Percentiles rank a stretch among this genome's conserved stretches.
Evolutionary conservation across 257 asterid species (phyloP).

Genomic region (Plantago elongata): DNA sequence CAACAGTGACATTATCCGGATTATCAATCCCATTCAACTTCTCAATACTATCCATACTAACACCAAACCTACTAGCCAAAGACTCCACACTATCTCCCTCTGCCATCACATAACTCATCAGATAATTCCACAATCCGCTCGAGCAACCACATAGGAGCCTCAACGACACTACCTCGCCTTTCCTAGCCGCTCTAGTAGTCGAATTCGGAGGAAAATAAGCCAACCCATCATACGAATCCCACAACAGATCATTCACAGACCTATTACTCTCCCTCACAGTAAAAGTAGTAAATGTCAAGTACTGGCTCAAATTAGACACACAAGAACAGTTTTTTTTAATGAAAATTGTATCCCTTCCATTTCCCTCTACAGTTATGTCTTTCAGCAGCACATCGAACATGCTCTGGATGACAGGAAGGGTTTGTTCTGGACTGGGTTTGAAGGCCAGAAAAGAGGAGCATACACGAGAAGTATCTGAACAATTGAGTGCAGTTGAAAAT

Average conservation of each 20-base stretch:
- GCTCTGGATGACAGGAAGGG: slow-evolving; percentile 64
- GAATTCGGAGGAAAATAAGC: slow-evolving; percentile 71
- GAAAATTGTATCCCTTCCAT: slow-evolving; percentile 68
- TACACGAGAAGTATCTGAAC: slow-evolving; percentile 69
- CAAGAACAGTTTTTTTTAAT: slow-evolving; percentile 92
- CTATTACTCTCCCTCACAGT: slow-evolving; percentile 65
- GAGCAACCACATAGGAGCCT: slow-evolving; percentile 90
- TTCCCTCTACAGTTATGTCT: slow-evolving; percentile 74
- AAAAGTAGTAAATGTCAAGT: slow-evolving; percentile 72
- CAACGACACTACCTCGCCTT: slow-evolving; percentile 78
- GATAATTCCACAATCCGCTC: slow-evolving; percentile 88
- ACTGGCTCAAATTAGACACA: slow-evolving; percentile 39
- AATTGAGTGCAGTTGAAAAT: slow-evolving; percentile 55
- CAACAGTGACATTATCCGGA: slow-evolving; percentile 85
- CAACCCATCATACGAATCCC: slow-evolving; percentile 70
- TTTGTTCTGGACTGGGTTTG: slow-evolving; percentile 59
- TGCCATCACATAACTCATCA: slow-evolving; percentile 89
- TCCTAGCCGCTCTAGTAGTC: slow-evolving; percentile 59
- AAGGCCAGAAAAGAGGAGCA: slow-evolving; percentile 91
- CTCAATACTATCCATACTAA: slow-evolving; percentile 93
- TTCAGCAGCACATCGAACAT: slow-evolving; percentile 85
- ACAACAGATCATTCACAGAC: slow-evolving; percentile 66
- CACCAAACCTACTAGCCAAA: slow-evolving; percentile 92
- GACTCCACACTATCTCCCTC: slow-evolving; percentile 89
- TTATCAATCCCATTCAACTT: slow-evolving; percentile 60